phyloP scores from a whole-genome alignment of 2,329 filamentous ascomycete genomes.

The Colletotrichum echinochloae region DNA sequence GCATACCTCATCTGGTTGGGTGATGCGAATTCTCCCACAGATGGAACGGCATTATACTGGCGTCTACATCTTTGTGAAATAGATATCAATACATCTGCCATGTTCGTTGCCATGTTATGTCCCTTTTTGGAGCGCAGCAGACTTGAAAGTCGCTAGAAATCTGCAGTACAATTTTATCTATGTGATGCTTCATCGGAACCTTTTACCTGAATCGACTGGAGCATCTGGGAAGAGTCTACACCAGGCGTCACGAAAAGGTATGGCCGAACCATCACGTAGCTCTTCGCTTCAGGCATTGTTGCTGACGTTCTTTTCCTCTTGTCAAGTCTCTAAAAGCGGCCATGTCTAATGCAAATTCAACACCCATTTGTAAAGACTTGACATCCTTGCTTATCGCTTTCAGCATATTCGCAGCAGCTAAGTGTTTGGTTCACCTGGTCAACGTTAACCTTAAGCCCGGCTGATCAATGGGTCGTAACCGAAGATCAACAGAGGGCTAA shows the following conservation, averaged over 20 bases:
- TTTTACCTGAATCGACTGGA: accelerated
- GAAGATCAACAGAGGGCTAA: background rate
- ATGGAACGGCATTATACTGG: conserved; percentile 13
- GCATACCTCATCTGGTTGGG: background rate
- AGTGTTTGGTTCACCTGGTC: background rate
- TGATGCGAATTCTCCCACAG: conserved; percentile 1
- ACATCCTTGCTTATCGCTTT: background rate
- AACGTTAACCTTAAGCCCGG: no score
- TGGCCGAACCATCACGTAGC: background rate
- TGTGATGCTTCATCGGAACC: background rate
- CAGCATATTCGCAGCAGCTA: background rate
- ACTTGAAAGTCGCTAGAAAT: no score
- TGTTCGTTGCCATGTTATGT: background rate
- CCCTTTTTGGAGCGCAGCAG: background rate
- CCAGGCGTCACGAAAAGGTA: no score
- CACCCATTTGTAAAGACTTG: background rate
- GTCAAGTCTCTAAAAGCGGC: background rate
- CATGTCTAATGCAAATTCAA: background rate
- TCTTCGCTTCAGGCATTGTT: background rate
- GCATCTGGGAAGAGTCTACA: background rate
- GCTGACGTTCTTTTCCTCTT: background rate
- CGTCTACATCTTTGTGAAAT: conserved; percentile 6
- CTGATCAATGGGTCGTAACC: background rate
- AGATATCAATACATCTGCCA: background rate
- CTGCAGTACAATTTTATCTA: no score